Percentiles rank a stretch among this genome's conserved stretches.
These are phyloP conservation scores for Tagetes erecta DNA, from an alignment of 129 eudicot species.

Conservation along the genomic window DNA sequence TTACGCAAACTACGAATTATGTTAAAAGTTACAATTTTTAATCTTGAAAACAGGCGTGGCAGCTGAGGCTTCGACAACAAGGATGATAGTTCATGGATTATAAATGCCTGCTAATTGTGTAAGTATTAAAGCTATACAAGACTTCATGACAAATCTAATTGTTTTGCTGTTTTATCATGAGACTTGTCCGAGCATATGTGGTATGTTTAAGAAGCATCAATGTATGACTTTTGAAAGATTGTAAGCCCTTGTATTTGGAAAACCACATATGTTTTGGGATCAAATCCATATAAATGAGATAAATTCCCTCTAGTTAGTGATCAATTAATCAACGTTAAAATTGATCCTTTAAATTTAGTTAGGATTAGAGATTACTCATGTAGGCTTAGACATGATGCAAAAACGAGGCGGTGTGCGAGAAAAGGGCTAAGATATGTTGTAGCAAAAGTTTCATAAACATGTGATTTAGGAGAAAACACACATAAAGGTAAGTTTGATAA, in stretches of 20 bases:
- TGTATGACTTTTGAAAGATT: constrained; percentile 6
- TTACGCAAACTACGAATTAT: neutral
- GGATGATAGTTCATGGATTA: constrained; percentile 33
- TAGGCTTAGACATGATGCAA: neutral
- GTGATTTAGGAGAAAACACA: too few relatives aligned
- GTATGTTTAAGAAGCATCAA: constrained; percentile 13
- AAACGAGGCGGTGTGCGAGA: too few relatives aligned
- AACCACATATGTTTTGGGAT: neutral
- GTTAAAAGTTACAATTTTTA: neutral
- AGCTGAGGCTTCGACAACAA: constrained; percentile 55
- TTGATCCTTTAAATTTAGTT: neutral
- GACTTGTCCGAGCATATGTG: constrained; percentile 14
- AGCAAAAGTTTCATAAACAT: too few relatives aligned
- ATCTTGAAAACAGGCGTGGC: constrained; percentile 62
- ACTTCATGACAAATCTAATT: constrained; percentile 14
- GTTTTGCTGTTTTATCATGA: constrained; percentile 23
- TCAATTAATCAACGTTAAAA: neutral
- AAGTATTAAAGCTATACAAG: constrained; percentile 31
- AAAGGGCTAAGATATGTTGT: too few relatives aligned
- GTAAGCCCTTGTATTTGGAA: constrained; percentile 7
- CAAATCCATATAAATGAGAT: constrained; percentile 1
- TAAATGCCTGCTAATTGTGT: constrained; percentile 21
- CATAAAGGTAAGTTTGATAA: too few relatives aligned
- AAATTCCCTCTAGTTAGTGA: neutral
- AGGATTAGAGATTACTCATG: neutral